A percentile compares a stretch with the other conserved stretches of the same genome.
Conservation (phyloP, 1,139 yeast genomes). For the Diutina pseudorugosa region DNA sequence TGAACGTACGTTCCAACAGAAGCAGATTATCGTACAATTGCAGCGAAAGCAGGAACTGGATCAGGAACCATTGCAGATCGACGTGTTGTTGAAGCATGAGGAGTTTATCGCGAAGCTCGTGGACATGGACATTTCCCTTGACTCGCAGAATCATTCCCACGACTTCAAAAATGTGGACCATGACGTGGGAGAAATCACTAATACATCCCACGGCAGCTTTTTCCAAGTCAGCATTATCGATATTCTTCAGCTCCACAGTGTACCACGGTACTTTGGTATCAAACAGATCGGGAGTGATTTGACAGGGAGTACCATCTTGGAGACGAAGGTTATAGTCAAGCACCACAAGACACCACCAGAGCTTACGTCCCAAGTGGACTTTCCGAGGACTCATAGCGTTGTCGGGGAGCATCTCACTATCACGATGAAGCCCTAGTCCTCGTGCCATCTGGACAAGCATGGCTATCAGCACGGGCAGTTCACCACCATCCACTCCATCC, state of each 20-base stretch:
- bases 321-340: constrained; percentile 20
- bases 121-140: neutral
- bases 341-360: constrained; percentile 37
- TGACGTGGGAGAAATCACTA: neutral
- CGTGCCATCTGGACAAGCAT: constrained; percentile 30
- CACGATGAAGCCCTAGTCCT: constrained; percentile 39
- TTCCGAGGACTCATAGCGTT: constrained; percentile 14
- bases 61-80: neutral
- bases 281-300: constrained; percentile 12
- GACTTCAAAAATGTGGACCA: neutral
- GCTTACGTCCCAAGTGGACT: constrained; percentile 34
- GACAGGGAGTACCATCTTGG: constrained; percentile 28
- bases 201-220: neutral
- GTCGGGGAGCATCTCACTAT: constrained; percentile 15
- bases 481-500: constrained; percentile 9
- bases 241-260: neutral
- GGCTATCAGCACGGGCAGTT: constrained; percentile 15
- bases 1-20: neutral
- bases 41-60: neutral
- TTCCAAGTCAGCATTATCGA: neutral
- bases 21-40: neutral
- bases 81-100: neutral
- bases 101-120: neutral
- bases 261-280: constrained; percentile 18
- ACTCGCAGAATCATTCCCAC: neutral